phyloP scores from a whole-genome alignment of 176 grass and related monocot species.

The Phyllostachys edulis region DNA sequence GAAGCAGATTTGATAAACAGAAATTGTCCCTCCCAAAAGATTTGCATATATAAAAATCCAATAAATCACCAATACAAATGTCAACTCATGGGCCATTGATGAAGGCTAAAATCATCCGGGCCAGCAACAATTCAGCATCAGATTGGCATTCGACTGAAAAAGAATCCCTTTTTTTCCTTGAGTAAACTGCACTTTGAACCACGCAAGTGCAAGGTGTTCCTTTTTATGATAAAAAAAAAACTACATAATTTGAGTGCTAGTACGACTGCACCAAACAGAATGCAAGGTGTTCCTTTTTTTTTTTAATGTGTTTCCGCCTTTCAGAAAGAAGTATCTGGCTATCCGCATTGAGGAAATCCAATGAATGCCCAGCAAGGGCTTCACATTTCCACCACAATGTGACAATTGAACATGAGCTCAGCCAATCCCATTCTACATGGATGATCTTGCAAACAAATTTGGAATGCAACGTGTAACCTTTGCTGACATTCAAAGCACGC shows the following conservation, averaged over 20 bases:
- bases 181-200: not conserved
- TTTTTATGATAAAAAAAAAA: not conserved
- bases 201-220: not conserved
- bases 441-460: not conserved
- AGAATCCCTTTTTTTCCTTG: not conserved
- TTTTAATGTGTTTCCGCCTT: not conserved
- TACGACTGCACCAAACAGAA: not conserved
- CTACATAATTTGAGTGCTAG: not conserved
- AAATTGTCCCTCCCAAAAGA: not conserved
- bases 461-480: constrained; percentile 8
- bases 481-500: not conserved
- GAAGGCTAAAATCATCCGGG: not conserved
- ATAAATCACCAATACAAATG: not conserved
- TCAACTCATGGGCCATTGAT: not conserved
- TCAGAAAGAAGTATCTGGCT: not conserved
- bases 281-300: not conserved
- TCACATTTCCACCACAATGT: not conserved
- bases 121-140: not conserved
- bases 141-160: too few species aligned
- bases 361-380: not conserved
- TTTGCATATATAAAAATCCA: not conserved
- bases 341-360: not conserved
- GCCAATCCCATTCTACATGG: not conserved
- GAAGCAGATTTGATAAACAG: not conserved
- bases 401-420: not conserved